These are phyloP conservation scores for Claviceps sp. DNA, from an alignment of 2,329 filamentous ascomycete species.

Conservation along the genomic window DNA sequence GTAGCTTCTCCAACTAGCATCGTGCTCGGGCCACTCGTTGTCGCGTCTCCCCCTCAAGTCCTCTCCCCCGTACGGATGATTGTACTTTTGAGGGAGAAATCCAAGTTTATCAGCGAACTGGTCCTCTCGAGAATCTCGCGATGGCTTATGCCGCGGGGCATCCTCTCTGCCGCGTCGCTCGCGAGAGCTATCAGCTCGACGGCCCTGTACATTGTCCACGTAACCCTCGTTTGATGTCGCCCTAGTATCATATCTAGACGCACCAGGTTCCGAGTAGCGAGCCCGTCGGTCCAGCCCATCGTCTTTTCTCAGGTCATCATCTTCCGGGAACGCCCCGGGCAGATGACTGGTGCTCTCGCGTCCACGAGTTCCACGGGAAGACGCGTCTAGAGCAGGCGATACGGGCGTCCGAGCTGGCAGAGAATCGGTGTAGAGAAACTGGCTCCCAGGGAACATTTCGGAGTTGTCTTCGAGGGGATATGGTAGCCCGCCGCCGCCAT, in stretches of 20 bases:
- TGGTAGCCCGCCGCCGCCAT: constrained; percentile 18
- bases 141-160: no score
- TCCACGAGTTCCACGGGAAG: constrained; percentile 20
- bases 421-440: constrained; percentile 24
- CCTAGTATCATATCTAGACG: constrained; percentile 8
- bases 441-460: constrained; percentile 23
- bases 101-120: no score
- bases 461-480: constrained; percentile 26
- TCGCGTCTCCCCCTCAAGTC: background rate
- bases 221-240: constrained; percentile 6
- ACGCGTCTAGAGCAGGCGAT: constrained; percentile 21
- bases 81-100: no score
- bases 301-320: constrained; percentile 11
- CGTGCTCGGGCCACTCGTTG: constrained; percentile 7
- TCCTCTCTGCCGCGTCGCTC: no score
- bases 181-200: background rate
- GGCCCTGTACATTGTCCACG: background rate
- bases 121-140: no score
- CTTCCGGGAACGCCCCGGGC: constrained; percentile 22
- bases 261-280: constrained; percentile 15
- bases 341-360: constrained; percentile 14
- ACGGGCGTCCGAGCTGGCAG: constrained; percentile 20
- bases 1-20: constrained; percentile 15
- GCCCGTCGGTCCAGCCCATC: constrained; percentile 11
- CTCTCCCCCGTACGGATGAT: no score